Evolutionary conservation across 1,139 yeast species (phyloP), one percentile per base, ranked within the genome.

Genomic region (Kodamaea alishanica): DNA sequence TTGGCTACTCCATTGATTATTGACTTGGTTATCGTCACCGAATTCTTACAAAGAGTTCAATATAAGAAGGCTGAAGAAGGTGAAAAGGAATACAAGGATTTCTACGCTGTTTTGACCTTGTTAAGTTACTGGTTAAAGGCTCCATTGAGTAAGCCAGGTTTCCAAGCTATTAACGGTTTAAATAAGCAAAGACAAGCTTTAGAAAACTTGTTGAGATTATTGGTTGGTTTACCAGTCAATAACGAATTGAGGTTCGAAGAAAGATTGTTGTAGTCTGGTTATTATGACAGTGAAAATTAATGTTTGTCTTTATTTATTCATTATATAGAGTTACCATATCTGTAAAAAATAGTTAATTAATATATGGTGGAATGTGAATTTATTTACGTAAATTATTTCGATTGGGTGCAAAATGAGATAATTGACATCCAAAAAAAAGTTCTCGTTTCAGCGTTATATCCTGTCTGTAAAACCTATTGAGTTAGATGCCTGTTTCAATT

Each of bases 41-140:
- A 90, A 66, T 88, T 90, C 66, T 75, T 88, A 58, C 79, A 90
- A 38, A 81, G 97, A 65, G 92, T 90, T 47, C 72, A 80, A 42
- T 89, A 88, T 75, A 82, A 77, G 63, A 79, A 78, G 59, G 60
- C 59, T 8, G 60, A 56, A 10, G 70, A 61, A 31, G 58, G 58
- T 23, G 68, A 62, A 28, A 58, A 51, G 11, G 71, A 73, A 32
- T 84, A 73, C 63, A 79, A 84, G 49, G 72, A 75, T 50, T 79
- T 90, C 68, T 89, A 90, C 67, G 80, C 96, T 29, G 92, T 90
- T 35, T 74, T 90, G 60, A 81, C 95, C 22, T 85, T 89, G 65
- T 75, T 90, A 63, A 80, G 92, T 60, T 90, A 90, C 73, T 90
- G 97, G 97, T 79, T 90, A 60, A 90, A 90, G 75, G 97, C 97